Base-by-base conservation (phyloP, 176 grass and related monocot species). In the Eragrostis nindensis region DNA sequence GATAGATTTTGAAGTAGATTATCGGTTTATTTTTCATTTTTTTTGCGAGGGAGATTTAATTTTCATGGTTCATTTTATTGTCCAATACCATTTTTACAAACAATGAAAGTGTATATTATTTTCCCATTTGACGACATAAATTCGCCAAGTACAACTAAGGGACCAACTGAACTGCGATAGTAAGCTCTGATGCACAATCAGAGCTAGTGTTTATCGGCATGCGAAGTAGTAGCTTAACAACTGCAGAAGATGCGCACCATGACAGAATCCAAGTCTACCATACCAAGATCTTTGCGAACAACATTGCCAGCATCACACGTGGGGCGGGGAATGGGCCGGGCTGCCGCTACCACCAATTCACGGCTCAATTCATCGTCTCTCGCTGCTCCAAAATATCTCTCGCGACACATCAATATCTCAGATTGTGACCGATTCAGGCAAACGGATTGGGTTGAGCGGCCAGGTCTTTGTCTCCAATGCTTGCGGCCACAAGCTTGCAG, bases 371-470 rank as follows among this genome's bases (percentile, higher is more conserved):
- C 57, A 32, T 57, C 21, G 3, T 39, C 66, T 15, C 5, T 11
- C 21, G 7, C 72, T 36, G 10, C 30, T 16, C 36, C 10, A 52
- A 71, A 88, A 74, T 69, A 69, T 71, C 79, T 77, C 65, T 11
- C 1, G 69, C 78, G 6, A 41, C 16, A 18, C 74, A 70, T 61
- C 57, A 27, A 13, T 3, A 17, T 29, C 62, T 45, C 0, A 50
- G 16, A 62, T 5, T 8, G n/a, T n/a, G n/a, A n/a, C n/a, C n/a
- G n/a, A 52, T 48, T 17, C 17, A 22, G 41, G 27, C n/a, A n/a
- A n/a, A n/a, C n/a, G n/a, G n/a, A n/a, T n/a, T n/a, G n/a, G n/a
- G n/a, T n/a, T n/a, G n/a, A n/a, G n/a, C n/a, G n/a, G n/a, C 57
- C 24, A 17, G 26, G 26, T 7, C 29, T 13, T 12, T 39, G 41